Base-by-base conservation (phyloP, 1,284 basidiomycete species). In the Mycena sp. region DNA sequence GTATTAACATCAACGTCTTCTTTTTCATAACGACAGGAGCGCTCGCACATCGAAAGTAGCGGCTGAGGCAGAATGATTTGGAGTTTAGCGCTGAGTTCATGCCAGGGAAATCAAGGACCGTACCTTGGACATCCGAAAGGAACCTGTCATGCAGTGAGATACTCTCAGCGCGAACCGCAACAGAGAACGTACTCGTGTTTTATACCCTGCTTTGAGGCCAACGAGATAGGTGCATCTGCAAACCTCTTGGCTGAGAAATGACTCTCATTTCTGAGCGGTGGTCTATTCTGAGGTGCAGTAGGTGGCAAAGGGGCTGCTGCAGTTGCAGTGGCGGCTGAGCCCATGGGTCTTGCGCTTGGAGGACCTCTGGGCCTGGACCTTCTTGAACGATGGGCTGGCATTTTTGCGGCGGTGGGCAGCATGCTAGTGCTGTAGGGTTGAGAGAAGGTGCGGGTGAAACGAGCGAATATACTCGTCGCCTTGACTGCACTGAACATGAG, bases 81-180 rank as follows among this genome's bases (percentile, higher is more conserved):
- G n/a, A 16, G 7, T 19, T n/a, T 12, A 58, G 43, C 41, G n/a
- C n/a, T n/a, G n/a, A n/a, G n/a, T n/a, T n/a, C n/a, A n/a, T n/a
- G n/a, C n/a, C n/a, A n/a, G n/a, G n/a, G n/a, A n/a, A n/a, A n/a
- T n/a, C n/a, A n/a, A n/a, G n/a, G n/a, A n/a, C n/a, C n/a, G n/a
- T n/a, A 79, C 78, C 77, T 72, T 81, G 80, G 17, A 81, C 80
- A 55, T 82, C 79, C 32, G 78, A 79, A 73, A 82, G 69, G 54
- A 71, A 76, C 61, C 78, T 80, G 37, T 7, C 6, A 35, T 16
- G 11, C 28, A 35, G 51, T 63, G 2, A 60, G 48, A 25, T n/a
- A 51, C 28, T n/a, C n/a, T 46, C 48, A 23, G 37, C 61, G 38
- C 16, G 40, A 62, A 52, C 19, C 63, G 21, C 29, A 54, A 55